Base-by-base conservation (phyloP, 495 filamentous ascomycete genomes). In the Aspergillus leporis region DNA sequence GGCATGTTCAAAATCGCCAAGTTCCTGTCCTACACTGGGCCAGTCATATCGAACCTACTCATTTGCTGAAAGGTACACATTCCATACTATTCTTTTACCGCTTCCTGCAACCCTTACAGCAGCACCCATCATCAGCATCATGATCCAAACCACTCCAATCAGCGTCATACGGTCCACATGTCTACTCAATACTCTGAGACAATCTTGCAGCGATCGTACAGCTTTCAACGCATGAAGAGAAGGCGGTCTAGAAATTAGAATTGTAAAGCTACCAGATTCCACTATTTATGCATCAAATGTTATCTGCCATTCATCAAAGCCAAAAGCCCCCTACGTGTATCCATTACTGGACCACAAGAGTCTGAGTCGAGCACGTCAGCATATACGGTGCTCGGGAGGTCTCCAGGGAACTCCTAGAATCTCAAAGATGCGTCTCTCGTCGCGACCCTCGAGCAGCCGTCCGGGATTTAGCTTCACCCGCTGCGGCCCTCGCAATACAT, bases 391-490 rank as follows among this genome's bases (percentile, higher is more conserved):
- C 69, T 87, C 81, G 4, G 92, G 91, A 64, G 87, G 84, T 61
- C 94, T 83, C 89, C 92, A 98, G 18, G 91, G 88, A 40, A 98
- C 91, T 5, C 89, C 91, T 45, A 98, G 74, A 22, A 90, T 77
- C 78, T 89, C 85, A 70, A 98, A 97, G 43, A 97, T 98, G 61
- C 80, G 83, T 73, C 79, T 87, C 78, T 98, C 93, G 64, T 89
- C 84, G 34, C 79, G 77, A 1, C 88, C 86, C 74, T 96, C 93
- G 3, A 96, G 64, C 63, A 97, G 67, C 49, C 79, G 83, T 0
- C 89, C 91, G 43, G 87, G 77, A n/a, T 81, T 92, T n/a, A 90
- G 47, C 71, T 88, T 90, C 43, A 72, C 74, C 54, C 85, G 68
- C 3, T 78, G 80, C 32, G 67, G 73, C 1, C 81, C 86, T n/a